Evolutionary conservation across 371 early-diverging fungal genomes (phyloP).

Genomic region (Mucor piriformis): DNA sequence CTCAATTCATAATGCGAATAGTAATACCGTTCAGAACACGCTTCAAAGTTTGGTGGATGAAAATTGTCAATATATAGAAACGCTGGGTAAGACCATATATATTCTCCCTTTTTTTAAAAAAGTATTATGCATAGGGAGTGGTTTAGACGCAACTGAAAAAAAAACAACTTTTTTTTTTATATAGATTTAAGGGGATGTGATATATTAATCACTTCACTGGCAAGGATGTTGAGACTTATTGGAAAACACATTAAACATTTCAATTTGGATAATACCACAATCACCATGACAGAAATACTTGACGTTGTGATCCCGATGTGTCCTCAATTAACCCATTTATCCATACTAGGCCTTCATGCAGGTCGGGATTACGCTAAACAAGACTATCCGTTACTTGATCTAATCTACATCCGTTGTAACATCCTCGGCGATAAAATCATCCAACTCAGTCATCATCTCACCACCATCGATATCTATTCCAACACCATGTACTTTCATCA

Average conservation of each 20-base stretch:
- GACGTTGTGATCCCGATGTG: conserved; percentile 12
- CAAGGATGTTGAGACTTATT: conserved; percentile 27
- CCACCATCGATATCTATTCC: neutral
- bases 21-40: conserved; percentile 17
- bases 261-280: conserved; percentile 14
- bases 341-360: conserved; percentile 8
- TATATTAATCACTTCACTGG: conserved; percentile 8
- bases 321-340: conserved; percentile 23
- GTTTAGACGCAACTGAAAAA: too few species aligned
- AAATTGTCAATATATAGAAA: conserved; percentile 38
- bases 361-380: conserved; percentile 1
- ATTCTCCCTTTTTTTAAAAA: neutral
- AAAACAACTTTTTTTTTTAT: too few species aligned
- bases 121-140: neutral
- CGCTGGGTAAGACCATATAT: conserved; percentile 24
- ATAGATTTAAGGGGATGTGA: conserved; percentile 28
- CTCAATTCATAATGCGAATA: conserved; percentile 12
- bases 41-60: conserved; percentile 27
- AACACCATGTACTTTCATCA: neutral
- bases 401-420: conserved; percentile 1
- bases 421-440: neutral
- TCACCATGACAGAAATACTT: conserved; percentile 4
- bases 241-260: conserved; percentile 28
- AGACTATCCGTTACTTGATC: neutral
- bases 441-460: neutral